Evolutionary conservation across 1,139 yeast species (phyloP).

Genomic region (Saccharomyces hybrid): DNA sequence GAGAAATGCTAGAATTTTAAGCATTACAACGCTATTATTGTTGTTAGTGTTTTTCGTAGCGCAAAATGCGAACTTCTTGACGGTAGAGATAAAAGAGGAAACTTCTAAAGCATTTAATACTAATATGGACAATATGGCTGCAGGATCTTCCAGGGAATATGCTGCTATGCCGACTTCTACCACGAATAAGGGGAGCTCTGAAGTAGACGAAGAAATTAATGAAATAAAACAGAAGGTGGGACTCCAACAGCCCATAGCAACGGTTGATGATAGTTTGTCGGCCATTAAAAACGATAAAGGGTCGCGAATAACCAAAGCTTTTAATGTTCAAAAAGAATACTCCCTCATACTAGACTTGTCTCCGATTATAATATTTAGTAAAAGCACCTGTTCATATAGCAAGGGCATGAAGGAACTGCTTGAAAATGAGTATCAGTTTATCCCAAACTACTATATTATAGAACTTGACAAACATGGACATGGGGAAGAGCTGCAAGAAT

Average conservation of each 20-base stretch:
- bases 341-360: slow-evolving; percentile 49
- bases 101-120: background rate
- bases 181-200: slow-evolving; percentile 5
- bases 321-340: slow-evolving; percentile 57
- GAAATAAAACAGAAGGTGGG: slow-evolving; percentile 19
- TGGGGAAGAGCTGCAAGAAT: slow-evolving; percentile 54
- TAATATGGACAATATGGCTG: slow-evolving; percentile 1
- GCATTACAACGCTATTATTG: slow-evolving; percentile 21
- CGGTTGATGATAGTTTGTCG: slow-evolving; percentile 2
- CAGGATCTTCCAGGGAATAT: slow-evolving; percentile 2
- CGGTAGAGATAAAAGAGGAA: slow-evolving; percentile 7
- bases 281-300: background rate
- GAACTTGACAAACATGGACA: slow-evolving; percentile 75
- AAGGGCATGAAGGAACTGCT: slow-evolving; percentile 60
- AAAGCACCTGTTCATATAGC: slow-evolving; percentile 70
- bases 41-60: slow-evolving; percentile 22
- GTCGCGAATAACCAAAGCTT: slow-evolving; percentile 23
- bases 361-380: slow-evolving; percentile 68
- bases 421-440: slow-evolving; percentile 53
- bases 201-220: slow-evolving; percentile 14
- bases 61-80: slow-evolving; percentile 18
- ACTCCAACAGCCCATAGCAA: slow-evolving; percentile 5
- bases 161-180: background rate
- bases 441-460: slow-evolving; percentile 64
- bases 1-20: slow-evolving; percentile 23